A percentile compares a stretch with the other conserved stretches of the same genome.
These are phyloP conservation scores for Aspergillus fijiensis DNA, from an alignment of 2,329 filamentous ascomycete species.

Conservation along the genomic window DNA sequence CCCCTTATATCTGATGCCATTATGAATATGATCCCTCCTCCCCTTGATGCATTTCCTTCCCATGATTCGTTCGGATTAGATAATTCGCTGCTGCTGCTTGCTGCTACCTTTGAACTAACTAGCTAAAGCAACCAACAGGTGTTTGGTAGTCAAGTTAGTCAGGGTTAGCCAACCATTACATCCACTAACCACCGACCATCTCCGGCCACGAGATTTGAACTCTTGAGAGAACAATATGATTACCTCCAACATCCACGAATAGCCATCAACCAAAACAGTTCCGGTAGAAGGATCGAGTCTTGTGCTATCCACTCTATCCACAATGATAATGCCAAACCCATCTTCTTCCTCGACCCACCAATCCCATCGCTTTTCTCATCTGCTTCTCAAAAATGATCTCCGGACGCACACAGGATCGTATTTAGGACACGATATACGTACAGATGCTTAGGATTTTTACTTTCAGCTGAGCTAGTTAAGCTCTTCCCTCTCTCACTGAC, in stretches of 20 bases:
- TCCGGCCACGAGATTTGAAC: no score
- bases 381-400: background rate
- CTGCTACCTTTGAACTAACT: background rate
- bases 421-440: background rate
- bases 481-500: background rate
- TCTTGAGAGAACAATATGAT: no score
- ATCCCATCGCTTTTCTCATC: no score
- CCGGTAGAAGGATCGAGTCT: no score
- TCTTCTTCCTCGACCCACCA: no score
- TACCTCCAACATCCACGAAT: no score
- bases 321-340: no score
- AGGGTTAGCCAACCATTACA: no score
- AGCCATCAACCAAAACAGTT: no score
- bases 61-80: background rate
- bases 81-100: background rate
- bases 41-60: background rate
- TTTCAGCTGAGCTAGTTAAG: background rate
- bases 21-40: background rate
- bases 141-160: no score
- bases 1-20: background rate
- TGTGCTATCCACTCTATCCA: no score
- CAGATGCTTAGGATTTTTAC: background rate
- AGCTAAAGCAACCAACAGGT: background rate
- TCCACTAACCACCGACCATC: no score
- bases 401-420: background rate